A percentile compares a stretch with the other conserved stretches of the same genome.
Conservation (phyloP, 495 filamentous ascomycete genomes). For the Lophium mytilinum region DNA sequence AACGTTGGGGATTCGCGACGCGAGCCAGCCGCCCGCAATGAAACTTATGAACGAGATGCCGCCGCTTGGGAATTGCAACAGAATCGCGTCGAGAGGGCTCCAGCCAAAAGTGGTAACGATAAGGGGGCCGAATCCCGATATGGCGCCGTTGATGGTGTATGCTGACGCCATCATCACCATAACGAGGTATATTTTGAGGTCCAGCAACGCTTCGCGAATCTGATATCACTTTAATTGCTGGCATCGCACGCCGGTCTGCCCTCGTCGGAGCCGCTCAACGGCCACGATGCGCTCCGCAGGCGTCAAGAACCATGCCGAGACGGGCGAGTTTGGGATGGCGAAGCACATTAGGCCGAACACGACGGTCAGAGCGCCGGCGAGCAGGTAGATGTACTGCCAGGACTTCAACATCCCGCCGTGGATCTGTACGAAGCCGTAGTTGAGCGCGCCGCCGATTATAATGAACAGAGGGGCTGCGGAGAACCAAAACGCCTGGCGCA, state of each 20-base stretch:
- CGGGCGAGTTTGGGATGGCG: conserved; percentile 45
- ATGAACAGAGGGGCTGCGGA: conserved; percentile 58
- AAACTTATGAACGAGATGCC: conserved; percentile 56
- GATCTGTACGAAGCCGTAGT: conserved; percentile 65
- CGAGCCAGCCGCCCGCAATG: conserved; percentile 55
- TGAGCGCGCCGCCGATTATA: conserved; percentile 57
- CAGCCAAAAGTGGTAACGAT: conserved; percentile 71
- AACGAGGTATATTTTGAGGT: conserved; percentile 47
- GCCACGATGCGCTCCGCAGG: conserved; percentile 45
- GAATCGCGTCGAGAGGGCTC: conserved; percentile 53
- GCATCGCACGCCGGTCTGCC: conserved; percentile 47
- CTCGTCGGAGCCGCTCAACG: conserved; percentile 45
- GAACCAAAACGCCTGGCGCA: conserved; percentile 65
- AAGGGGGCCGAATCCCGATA: conserved; percentile 67
- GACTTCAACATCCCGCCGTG: conserved; percentile 42
- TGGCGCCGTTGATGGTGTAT: conserved; percentile 67
- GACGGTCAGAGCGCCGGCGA: conserved; percentile 56
- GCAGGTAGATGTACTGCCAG: conserved; percentile 65
- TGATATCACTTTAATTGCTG: conserved; percentile 45
- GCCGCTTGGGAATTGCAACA: conserved; percentile 67
- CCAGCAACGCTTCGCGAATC: conserved; percentile 41
- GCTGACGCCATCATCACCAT: conserved; percentile 51
- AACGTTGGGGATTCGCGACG: conserved; percentile 51
- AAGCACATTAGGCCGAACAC: conserved; percentile 58
- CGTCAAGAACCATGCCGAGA: conserved; percentile 47